Evolutionary conservation across 805 yeast genomes (phyloP), one percentile per base, ranked within the genome.

Genomic region (Alloascoidea africana): DNA sequence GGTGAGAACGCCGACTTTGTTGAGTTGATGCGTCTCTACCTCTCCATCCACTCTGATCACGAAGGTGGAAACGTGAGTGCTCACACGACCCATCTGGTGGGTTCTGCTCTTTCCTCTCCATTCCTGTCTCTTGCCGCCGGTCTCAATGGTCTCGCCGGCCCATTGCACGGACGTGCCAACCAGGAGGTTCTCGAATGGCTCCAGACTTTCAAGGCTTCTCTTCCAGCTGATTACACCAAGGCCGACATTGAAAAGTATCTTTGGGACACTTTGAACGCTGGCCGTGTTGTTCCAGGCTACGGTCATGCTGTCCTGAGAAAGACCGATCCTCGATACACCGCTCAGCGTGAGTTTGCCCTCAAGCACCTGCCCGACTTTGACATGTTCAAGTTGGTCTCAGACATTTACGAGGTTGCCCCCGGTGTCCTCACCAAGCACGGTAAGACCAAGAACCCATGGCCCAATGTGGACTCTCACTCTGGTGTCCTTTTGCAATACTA

Each of bases 41-140:
- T 75, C 53, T 76, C 86, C 41, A 64, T 78, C 49, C 87, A 79
- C 65, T 74, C 79, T 34, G 87, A 79, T 55, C 87, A 78, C 60
- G 87, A 78, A 62, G 87, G 87, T 59, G 89, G 89, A 46, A 79
- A 79, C 52, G 89, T 79, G 38, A 75, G 84, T 40, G 84, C 87
- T 19, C 89, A 79, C 63, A 65, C 87, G 45, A 77, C 87, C 45
- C 86, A 79, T 58, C 64, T 80, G 54, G 89, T 82, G 32, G 91
- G 91, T 37, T 76, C 85, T 27, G 87, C 93, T 15, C 63, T 81
- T 47, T 68, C 83, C 36, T 81, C 81, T 42, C 86, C 91, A 43
- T 77, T 63, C 63, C 63, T 81, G 49, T 73, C 85, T 36, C 75
- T 76, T 49, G 66, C 85, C 40, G 84, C 91, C 32, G 91, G 91